Conservation (phyloP, 2,329 filamentous ascomycete genomes). For the Corinectria fuckeliana region DNA sequence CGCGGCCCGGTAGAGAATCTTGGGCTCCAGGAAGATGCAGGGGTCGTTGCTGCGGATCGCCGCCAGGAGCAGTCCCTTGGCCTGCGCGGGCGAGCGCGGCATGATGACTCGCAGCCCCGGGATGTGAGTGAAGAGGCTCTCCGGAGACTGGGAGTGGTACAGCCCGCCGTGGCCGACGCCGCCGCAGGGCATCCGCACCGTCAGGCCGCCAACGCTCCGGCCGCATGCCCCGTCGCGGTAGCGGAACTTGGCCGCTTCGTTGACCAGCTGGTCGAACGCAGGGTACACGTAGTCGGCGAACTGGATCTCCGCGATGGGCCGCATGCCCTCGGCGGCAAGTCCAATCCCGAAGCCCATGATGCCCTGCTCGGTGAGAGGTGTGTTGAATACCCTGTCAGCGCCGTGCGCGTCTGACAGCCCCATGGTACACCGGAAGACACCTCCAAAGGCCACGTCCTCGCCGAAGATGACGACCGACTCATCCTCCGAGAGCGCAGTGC, state of each 20-base stretch:
- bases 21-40: slow-evolving; percentile 92
- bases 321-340: slow-evolving; percentile 87
- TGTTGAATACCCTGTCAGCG: slow-evolving; percentile 91
- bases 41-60: slow-evolving; percentile 84
- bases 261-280: slow-evolving; percentile 92
- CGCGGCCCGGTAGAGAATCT: slow-evolving; percentile 88
- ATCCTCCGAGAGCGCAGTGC: slow-evolving; percentile 81
- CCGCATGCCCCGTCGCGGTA: slow-evolving; percentile 72
- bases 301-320: slow-evolving; percentile 91
- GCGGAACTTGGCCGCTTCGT: slow-evolving; percentile 88
- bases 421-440: slow-evolving; percentile 94
- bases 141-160: slow-evolving; percentile 89
- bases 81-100: slow-evolving; percentile 84
- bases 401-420: slow-evolving; percentile 89
- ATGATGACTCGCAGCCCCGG: slow-evolving; percentile 86
- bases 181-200: slow-evolving; percentile 89
- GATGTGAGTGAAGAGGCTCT: slow-evolving; percentile 86
- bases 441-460: slow-evolving; percentile 96
- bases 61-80: slow-evolving; percentile 83
- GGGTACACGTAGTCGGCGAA: slow-evolving; percentile 96
- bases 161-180: slow-evolving; percentile 88
- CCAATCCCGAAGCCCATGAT: slow-evolving; percentile 95
- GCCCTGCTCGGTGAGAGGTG: slow-evolving; percentile 90
- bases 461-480: slow-evolving; percentile 91
- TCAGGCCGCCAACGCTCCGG: slow-evolving; percentile 75